Evolutionary conservation across 192 early-diverging fungal genomes (phyloP).

Genomic region (Neocallimastix lanati): DNA sequence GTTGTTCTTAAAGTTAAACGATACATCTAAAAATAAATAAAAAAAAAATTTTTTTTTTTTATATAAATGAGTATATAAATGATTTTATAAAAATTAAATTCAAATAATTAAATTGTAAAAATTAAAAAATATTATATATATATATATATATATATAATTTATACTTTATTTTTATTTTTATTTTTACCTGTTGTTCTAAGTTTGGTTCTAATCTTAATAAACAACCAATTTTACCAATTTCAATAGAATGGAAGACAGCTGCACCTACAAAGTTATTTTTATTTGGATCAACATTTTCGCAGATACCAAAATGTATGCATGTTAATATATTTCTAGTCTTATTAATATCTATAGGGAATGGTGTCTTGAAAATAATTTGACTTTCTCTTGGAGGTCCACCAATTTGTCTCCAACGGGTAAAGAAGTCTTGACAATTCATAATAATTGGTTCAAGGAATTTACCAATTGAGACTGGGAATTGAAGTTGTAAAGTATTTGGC

Average conservation of each 20-base stretch:
- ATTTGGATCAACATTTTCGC: conserved; percentile 73
- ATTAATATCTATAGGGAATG: conserved; percentile 23
- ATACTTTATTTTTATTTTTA: conserved; percentile 62
- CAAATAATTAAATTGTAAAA: no score
- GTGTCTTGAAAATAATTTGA: conserved; percentile 44
- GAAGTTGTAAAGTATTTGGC: conserved; percentile 34
- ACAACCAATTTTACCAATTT: conserved; percentile 72
- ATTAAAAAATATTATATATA: not conserved
- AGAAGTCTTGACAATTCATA: conserved; percentile 55
- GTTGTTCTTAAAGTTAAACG: conserved; percentile 80
- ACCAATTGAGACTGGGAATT: conserved; percentile 56
- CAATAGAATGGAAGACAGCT: conserved; percentile 59
- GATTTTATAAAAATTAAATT: no score
- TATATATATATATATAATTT: not conserved
- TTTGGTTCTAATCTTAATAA: conserved; percentile 61
- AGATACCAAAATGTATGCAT: conserved; percentile 54
- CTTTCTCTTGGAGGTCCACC: conserved; percentile 68
- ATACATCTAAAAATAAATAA: conserved; percentile 40
- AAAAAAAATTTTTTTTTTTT: no score
- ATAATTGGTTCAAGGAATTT: conserved; percentile 55
- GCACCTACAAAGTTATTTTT: conserved; percentile 76
- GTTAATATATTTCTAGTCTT: conserved; percentile 31
- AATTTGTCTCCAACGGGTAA: conserved; percentile 78
- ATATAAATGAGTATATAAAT: no score
- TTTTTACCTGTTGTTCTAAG: conserved; percentile 25